These are phyloP conservation scores for Neurospora terricola DNA, from an alignment of 495 filamentous ascomycete genomes.

Conservation along the genomic window DNA sequence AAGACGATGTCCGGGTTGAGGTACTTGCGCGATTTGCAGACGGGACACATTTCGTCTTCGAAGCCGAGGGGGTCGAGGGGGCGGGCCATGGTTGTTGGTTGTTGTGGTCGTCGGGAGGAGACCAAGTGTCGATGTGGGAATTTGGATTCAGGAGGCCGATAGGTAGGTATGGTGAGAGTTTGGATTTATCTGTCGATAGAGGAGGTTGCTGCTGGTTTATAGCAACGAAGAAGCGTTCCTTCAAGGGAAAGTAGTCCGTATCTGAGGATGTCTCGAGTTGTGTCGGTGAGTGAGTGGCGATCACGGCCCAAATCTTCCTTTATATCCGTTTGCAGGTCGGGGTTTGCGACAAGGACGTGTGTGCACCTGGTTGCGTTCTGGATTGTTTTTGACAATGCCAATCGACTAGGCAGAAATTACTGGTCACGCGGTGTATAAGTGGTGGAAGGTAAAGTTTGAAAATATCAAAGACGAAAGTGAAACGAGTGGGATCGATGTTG, in stretches of 20 bases:
- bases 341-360: not conserved
- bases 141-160: too few relatives aligned
- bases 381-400: not conserved
- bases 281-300: not conserved
- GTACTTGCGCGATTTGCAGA: conserved; percentile 93
- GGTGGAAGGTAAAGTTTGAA: not conserved
- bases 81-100: conserved; percentile 11
- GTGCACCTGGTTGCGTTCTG: not conserved
- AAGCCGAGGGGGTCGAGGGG: conserved; percentile 14
- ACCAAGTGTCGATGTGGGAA: not conserved
- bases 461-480: not conserved
- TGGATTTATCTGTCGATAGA: not conserved
- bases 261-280: not conserved
- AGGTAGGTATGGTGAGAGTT: not conserved
- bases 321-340: not conserved
- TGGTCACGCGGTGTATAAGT: not conserved
- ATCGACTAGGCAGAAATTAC: not conserved
- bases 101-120: conserved; percentile 8
- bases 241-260: not conserved
- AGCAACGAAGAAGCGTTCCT: not conserved
- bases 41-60: conserved; percentile 72
- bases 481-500: not conserved
- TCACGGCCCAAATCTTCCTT: not conserved
- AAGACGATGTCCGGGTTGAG: conserved; percentile 89
- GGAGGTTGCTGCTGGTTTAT: not conserved